Evolutionary conservation across 306 rosid genomes (phyloP).

Genomic region (Ormosia semicastrata): DNA sequence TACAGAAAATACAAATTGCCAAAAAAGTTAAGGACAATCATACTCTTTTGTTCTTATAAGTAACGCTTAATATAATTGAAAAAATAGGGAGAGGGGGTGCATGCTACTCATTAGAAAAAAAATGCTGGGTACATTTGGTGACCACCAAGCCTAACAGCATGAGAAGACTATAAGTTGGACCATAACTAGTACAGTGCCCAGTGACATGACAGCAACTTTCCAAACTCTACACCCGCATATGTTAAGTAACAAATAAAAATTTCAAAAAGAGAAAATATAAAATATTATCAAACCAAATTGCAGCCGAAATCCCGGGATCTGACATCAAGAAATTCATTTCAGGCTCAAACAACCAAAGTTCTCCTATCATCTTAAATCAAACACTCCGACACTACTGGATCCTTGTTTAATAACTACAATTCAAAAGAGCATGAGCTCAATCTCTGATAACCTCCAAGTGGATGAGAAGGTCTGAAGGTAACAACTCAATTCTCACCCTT

Average conservation of each 20-base stretch:
- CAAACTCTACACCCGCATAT: background rate
- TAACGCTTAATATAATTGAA: background rate
- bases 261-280: background rate
- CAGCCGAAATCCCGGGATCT: background rate
- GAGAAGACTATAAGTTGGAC: background rate
- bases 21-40: background rate
- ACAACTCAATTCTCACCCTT: constrained; percentile 17
- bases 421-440: background rate
- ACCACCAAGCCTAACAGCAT: background rate
- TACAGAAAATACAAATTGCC: background rate
- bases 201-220: background rate
- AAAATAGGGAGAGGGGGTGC: background rate
- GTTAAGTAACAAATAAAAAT: background rate
- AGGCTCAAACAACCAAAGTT: background rate
- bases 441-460: background rate
- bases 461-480: background rate
- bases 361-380: background rate
- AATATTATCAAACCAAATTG: background rate
- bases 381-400: background rate
- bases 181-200: background rate
- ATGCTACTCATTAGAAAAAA: background rate
- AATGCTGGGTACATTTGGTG: background rate
- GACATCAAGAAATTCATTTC: background rate
- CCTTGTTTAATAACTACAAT: background rate
- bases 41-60: background rate